These are phyloP conservation scores for Solanum habrochaites DNA, from an alignment of 257 asterid genomes.

Conservation along the genomic window DNA sequence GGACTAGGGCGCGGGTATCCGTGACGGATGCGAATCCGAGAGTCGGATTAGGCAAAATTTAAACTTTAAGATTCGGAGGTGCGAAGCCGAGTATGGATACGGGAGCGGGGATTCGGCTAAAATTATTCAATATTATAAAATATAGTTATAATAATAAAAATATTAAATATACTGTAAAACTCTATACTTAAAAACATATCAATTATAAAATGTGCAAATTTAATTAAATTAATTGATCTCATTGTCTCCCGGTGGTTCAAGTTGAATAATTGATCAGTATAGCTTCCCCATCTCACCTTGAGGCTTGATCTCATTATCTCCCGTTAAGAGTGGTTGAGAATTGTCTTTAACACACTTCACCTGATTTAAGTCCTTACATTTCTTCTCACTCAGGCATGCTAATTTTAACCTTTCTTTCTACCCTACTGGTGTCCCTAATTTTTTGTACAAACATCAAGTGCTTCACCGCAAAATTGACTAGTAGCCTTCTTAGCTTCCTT, in stretches of 20 bases:
- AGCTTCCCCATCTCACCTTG: not conserved
- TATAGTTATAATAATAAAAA: too few species aligned
- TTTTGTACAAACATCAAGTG: not conserved
- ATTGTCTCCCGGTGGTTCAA: not conserved
- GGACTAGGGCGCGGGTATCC: too few species aligned
- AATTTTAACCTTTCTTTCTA: not conserved
- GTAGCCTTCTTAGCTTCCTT: not conserved
- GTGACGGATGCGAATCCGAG: too few species aligned
- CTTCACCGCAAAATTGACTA: not conserved
- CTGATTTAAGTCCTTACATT: not conserved
- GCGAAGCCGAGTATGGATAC: too few species aligned
- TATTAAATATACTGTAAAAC: too few species aligned
- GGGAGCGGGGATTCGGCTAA: too few species aligned
- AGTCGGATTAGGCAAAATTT: too few species aligned
- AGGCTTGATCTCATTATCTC: not conserved
- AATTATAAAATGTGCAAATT: too few species aligned
- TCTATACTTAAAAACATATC: too few species aligned
- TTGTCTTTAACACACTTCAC: not conserved
- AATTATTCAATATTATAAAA: too few species aligned
- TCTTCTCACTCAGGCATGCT: not conserved
- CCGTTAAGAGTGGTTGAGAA: not conserved
- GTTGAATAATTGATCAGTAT: not conserved
- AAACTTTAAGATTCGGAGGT: too few species aligned
- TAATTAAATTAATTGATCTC: too few species aligned
- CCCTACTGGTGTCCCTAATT: not conserved